Evolutionary conservation across 768 basidiomycete genomes (phyloP).

Genomic region (Austroboletus festivus): DNA sequence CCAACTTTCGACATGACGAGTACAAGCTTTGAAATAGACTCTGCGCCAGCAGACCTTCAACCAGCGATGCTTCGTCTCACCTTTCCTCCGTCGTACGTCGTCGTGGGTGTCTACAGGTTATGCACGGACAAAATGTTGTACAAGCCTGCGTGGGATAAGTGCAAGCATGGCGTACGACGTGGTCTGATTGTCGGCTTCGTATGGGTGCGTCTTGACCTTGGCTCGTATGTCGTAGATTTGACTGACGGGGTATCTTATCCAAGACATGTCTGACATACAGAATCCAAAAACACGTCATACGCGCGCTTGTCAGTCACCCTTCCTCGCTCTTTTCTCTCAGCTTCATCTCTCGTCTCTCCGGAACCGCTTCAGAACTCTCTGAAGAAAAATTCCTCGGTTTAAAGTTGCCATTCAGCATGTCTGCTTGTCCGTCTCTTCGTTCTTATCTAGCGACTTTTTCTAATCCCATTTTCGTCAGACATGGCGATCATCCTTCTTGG

Average conservation of each 20-base stretch:
- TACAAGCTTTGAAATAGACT: constrained; percentile 14
- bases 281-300: constrained; percentile 67
- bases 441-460: background rate
- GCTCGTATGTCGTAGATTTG: too few relatives aligned
- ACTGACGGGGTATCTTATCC: too few relatives aligned
- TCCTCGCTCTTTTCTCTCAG: constrained; percentile 27
- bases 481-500: constrained; percentile 72
- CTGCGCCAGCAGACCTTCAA: constrained; percentile 44
- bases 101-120: constrained; percentile 83
- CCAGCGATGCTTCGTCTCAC: constrained; percentile 61
- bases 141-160: constrained; percentile 81
- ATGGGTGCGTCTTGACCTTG: constrained; percentile 53
- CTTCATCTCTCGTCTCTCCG: constrained; percentile 26
- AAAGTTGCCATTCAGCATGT: constrained; percentile 60
- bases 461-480: constrained; percentile 42
- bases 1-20: too few relatives aligned
- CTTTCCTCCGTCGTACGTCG: constrained; percentile 78
- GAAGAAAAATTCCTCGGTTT: constrained; percentile 63
- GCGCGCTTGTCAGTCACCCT: constrained; percentile 27
- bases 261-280: constrained; percentile 68
- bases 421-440: constrained; percentile 53
- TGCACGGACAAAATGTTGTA: constrained; percentile 69
- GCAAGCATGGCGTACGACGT: constrained; percentile 69
- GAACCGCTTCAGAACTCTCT: constrained; percentile 29
- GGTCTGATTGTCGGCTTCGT: constrained; percentile 65